phyloP scores from a whole-genome alignment of 129 eudicot genomes.

The Artemisia argyi region DNA sequence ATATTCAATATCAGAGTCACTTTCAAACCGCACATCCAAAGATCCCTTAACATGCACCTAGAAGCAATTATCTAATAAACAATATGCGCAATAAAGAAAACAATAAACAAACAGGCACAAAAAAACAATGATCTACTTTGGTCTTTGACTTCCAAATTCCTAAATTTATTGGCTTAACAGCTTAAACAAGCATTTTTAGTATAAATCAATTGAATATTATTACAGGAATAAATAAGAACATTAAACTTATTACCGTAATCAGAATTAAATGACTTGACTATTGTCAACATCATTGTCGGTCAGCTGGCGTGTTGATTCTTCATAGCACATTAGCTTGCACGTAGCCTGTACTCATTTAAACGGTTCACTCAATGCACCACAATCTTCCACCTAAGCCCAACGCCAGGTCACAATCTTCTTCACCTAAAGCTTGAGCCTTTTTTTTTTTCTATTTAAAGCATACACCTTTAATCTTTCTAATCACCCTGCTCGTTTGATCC shows the following conservation, averaged over 20 bases:
- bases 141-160: not conserved
- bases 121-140: no score
- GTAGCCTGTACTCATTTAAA: slow-evolving; percentile 38
- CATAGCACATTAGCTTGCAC: slow-evolving; percentile 54
- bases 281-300: slow-evolving; percentile 46
- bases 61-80: not conserved
- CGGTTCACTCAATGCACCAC: slow-evolving; percentile 41
- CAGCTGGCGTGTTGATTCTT: slow-evolving; percentile 45
- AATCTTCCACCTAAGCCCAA: slow-evolving; percentile 39
- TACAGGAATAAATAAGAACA: not conserved
- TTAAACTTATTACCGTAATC: slow-evolving; percentile 21
- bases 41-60: slow-evolving; percentile 3
- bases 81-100: slow-evolving; percentile 7
- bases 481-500: slow-evolving; percentile 3
- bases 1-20: no score
- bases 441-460: slow-evolving; percentile 47
- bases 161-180: slow-evolving; percentile 10
- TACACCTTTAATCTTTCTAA: slow-evolving; percentile 16
- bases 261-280: slow-evolving; percentile 21
- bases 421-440: slow-evolving; percentile 13
- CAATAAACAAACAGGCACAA: not conserved
- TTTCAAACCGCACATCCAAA: no score
- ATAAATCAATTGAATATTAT: slow-evolving; percentile 8
- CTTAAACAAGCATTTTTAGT: slow-evolving; percentile 7
- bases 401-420: slow-evolving; percentile 39